Conservation (phyloP, 1,139 yeast genomes). For the Magnusiomyces suaveolens region DNA sequence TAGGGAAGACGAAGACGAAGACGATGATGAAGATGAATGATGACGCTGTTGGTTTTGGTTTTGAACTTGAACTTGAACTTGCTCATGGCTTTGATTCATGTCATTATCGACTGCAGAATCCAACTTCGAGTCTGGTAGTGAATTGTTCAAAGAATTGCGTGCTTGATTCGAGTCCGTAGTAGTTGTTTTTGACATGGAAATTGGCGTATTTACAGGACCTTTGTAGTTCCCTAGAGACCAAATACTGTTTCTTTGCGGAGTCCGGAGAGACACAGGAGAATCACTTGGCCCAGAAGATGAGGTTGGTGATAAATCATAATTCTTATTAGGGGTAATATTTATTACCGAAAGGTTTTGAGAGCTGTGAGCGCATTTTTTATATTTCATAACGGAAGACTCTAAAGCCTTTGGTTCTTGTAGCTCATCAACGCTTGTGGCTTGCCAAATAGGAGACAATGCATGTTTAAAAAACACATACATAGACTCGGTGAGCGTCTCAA, state of each 20-base stretch:
- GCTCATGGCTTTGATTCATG: no score
- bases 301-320: background rate
- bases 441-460: constrained; percentile 1
- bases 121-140: background rate
- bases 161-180: background rate
- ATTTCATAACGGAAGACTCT: background rate
- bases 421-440: background rate
- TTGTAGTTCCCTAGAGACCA: background rate
- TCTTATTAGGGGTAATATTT: background rate
- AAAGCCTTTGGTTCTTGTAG: background rate
- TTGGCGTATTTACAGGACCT: background rate
- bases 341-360: background rate
- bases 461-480: background rate
- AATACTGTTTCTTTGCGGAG: background rate
- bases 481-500: background rate
- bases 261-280: background rate
- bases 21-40: background rate
- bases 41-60: background rate
- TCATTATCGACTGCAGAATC: no score
- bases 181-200: background rate
- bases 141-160: background rate
- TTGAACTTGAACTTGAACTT: background rate
- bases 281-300: background rate
- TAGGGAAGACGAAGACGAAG: background rate
- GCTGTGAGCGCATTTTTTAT: background rate